These are phyloP conservation scores for Xylariales sp. DNA, from an alignment of 2,329 filamentous ascomycete species.

Conservation along the genomic window DNA sequence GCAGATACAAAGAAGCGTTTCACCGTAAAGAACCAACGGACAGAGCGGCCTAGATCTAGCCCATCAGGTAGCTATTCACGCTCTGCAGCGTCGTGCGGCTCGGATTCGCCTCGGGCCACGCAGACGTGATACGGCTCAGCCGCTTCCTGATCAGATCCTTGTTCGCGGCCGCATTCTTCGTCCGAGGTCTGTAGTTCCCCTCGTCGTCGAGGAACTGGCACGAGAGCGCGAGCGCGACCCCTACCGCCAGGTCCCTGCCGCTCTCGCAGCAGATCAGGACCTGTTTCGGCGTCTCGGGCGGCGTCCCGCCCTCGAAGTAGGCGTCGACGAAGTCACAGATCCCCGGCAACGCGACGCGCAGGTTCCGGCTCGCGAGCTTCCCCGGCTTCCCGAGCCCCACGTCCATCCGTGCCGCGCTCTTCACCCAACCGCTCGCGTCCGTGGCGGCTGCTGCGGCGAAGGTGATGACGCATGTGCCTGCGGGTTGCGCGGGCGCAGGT, in stretches of 20 bases:
- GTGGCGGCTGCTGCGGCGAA: conserved; percentile 58
- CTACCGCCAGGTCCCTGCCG: conserved; percentile 84
- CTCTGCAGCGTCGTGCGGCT: conserved; percentile 88
- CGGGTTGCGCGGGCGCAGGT: conserved; percentile 29
- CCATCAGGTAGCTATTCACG: conserved; percentile 90
- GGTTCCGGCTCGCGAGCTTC: conserved; percentile 84
- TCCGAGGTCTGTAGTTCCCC: conserved; percentile 55
- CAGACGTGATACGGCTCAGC: conserved; percentile 84
- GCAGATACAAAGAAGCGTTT: background rate
- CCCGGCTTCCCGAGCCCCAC: conserved; percentile 67
- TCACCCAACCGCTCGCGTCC: conserved; percentile 57
- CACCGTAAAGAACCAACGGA: background rate
- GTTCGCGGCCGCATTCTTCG: conserved; percentile 59
- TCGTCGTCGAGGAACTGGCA: conserved; percentile 78
- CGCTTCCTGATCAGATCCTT: conserved; percentile 82
- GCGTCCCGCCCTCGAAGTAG: conserved; percentile 49
- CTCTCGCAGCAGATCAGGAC: conserved; percentile 77
- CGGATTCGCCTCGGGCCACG: conserved; percentile 83
- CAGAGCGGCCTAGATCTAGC: conserved; percentile 23
- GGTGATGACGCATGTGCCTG: conserved; percentile 55
- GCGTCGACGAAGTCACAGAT: conserved; percentile 67
- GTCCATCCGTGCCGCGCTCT: conserved; percentile 56
- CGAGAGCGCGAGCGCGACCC: conserved; percentile 78
- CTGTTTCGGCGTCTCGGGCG: conserved; percentile 9
- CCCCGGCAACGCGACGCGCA: conserved; percentile 76